Base-by-base conservation (phyloP, 75 land plant genomes). In the Ceratopteris richardii region DNA sequence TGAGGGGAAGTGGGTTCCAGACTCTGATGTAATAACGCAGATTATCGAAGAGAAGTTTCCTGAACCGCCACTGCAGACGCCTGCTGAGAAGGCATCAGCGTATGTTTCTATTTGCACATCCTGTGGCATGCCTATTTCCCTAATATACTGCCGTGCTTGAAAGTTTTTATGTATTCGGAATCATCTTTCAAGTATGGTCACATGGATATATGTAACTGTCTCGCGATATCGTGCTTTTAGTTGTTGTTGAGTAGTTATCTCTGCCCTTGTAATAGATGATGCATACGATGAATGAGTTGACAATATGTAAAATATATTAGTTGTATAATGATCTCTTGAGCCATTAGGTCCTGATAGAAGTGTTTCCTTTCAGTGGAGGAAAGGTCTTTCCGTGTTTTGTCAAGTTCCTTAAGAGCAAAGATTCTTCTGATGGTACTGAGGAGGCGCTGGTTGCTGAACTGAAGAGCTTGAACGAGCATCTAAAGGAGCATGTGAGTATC, bases 11-110 rank as follows among this genome's bases (percentile, higher is more conserved):
- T 93, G 90, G 95, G 55, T 93, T 55, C 64, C 95, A 31, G 98
- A 93, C 68, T 93, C 98, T 14, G 98, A 93, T 77, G 87, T 93
- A 25, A 88, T 93, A 23, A 77, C 90, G 19, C 66, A 82, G 50
- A 14, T 74, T 28, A 17, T 93, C 48, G 98, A 93, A 59, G 81
- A 88, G 52, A 85, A 78, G 62, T 85, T 60, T 69, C 98, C 98
- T 2, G 76, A 77, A 21, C 96, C 95, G 7, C 66, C 95, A 44
- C 60, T 93, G 54, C 63, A 28, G 44, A 76, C 86, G 4, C 95
- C 90, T 19, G 78, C 82, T 39, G 87, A 89, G 37, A 83, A 80
- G 67, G 76, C 80, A 41, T 61, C 84, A 57, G 74, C 82, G 98
- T 93, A 83, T 51, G 88, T 54, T 17, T 19, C 46, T 37, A 11